Evolutionary conservation across 75 land plant species (phyloP), one percentile per base, ranked within the genome.

Genomic region (Cryptomeria japonica): DNA sequence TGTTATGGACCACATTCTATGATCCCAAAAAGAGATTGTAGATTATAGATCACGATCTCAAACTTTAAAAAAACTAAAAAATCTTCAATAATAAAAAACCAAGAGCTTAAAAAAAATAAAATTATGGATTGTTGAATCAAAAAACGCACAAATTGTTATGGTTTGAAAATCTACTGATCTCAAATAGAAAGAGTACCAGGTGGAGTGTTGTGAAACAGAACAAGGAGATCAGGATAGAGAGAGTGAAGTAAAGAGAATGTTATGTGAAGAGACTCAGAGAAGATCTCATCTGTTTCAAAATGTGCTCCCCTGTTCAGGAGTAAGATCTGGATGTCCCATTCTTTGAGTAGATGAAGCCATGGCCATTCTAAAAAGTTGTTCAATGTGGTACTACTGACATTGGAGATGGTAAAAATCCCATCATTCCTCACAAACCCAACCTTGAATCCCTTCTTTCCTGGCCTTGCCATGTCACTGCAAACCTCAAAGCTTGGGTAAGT

Each of bases 281-380:
- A 70, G 47, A 86, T 51, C 47, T 86, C 87, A 31, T 88, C 89
- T 85, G 15, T 28, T 86, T 88, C 89, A 46, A 61, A 88, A 47
- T 88, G 89, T 41, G 89, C 89, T 53, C 89, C 89, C 47, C 87
- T 88, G 89, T 88, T 88, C 39, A 88, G 13, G 25, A 88, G 3
- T 47, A 88, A 49, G 16, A 88, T n/a, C 13, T 44, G 32, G 2
- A 88, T 37, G 22, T 88, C 37, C 87, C 87, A 88, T 19, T 88
- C 77, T 75, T 85, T 41, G 31, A 88, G 39, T 56, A 61, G 86
- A 56, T 41, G 51, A 31, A 85, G 5, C 89, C 89, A 88, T 34
- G 89, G 89, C 77, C 44, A 85, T 72, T 88, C 89, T 25, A 84
- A 42, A 51, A 88, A 88, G 32, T 85, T 86, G 14, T 41, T 34